A percentile compares a stretch with the other conserved stretches of the same genome.
Conservation (phyloP, 352 stramenopile genomes). For the Phytopythium mirpurense region DNA sequence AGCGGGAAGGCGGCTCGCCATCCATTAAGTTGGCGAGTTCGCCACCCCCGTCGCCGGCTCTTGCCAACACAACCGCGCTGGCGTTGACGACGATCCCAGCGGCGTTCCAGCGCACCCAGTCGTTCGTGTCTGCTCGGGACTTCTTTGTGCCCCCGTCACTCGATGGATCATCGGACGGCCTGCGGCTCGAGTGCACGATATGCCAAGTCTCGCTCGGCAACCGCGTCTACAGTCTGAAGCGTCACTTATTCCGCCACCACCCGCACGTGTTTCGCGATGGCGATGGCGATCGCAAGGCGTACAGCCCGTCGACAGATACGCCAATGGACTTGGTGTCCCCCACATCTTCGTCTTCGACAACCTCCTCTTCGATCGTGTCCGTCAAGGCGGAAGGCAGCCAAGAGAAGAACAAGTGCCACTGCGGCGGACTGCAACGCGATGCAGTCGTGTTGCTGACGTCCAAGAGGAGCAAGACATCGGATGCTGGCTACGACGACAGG, state of each 20-base stretch:
- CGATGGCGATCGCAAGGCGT: background rate
- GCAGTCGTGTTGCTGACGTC: slow-evolving; percentile 1
- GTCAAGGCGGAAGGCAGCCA: slow-evolving; percentile 9
- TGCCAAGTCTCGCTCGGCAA: slow-evolving; percentile 42
- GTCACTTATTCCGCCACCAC: slow-evolving; percentile 42
- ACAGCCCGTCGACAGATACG: background rate
- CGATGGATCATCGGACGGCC: slow-evolving; percentile 11
- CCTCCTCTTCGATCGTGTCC: background rate
- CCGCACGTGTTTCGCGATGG: slow-evolving; percentile 35
- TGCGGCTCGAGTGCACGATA: slow-evolving; percentile 37
- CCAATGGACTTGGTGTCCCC: background rate
- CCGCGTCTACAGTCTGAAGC: slow-evolving; percentile 39
- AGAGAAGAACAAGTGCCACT: slow-evolving; percentile 1
- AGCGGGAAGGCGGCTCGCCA: slow-evolving; percentile 11
- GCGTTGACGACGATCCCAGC: slow-evolving; percentile 27
- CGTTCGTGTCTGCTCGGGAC: slow-evolving; percentile 36
- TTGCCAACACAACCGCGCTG: slow-evolving; percentile 4
- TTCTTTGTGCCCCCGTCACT: slow-evolving; percentile 31
- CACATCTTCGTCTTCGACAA: background rate
- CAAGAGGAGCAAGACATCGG: slow-evolving; percentile 3
- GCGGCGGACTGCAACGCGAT: background rate
- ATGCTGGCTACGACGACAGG: background rate
- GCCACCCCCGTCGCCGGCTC: slow-evolving; percentile 6
- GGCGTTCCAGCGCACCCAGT: slow-evolving; percentile 33
- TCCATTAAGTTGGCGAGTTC: background rate